phyloP scores from a whole-genome alignment of 2,329 filamentous ascomycete species.

The Diaporthe humulicola region DNA sequence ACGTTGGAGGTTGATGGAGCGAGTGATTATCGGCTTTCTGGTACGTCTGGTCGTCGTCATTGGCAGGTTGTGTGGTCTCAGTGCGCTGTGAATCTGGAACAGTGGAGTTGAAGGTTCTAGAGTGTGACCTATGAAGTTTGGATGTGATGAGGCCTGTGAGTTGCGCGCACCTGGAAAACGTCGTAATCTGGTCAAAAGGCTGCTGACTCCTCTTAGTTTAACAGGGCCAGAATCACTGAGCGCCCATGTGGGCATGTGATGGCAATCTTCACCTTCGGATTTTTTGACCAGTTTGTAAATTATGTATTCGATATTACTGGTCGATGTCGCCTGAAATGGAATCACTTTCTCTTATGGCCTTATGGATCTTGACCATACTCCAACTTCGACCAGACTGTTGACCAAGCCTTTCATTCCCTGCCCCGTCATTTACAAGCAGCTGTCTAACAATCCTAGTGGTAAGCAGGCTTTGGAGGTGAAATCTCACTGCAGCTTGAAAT shows the following conservation, averaged over 20 bases:
- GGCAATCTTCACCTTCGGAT: not conserved
- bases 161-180: too few species aligned
- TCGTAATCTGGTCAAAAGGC: not conserved
- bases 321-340: not conserved
- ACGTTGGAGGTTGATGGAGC: not conserved
- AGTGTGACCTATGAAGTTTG: not conserved
- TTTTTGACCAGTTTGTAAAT: not conserved
- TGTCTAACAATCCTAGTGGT: not conserved
- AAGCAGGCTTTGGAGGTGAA: not conserved
- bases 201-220: not conserved
- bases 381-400: not conserved
- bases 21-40: not conserved
- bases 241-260: not conserved
- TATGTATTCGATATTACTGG: not conserved
- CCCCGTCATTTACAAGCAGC: too few species aligned
- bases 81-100: not conserved
- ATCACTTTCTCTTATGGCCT: not conserved
- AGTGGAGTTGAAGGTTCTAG: too few species aligned
- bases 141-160: not conserved
- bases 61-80: too few species aligned
- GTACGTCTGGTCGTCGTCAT: not conserved
- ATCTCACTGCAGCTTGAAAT: slow-evolving; percentile 19
- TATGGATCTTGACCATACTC: not conserved
- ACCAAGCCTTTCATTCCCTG: not conserved
- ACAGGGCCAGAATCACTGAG: too few species aligned